These are phyloP conservation scores for Aspergillus costaricaensis DNA, from an alignment of 2,329 filamentous ascomycete species.

Conservation along the genomic window DNA sequence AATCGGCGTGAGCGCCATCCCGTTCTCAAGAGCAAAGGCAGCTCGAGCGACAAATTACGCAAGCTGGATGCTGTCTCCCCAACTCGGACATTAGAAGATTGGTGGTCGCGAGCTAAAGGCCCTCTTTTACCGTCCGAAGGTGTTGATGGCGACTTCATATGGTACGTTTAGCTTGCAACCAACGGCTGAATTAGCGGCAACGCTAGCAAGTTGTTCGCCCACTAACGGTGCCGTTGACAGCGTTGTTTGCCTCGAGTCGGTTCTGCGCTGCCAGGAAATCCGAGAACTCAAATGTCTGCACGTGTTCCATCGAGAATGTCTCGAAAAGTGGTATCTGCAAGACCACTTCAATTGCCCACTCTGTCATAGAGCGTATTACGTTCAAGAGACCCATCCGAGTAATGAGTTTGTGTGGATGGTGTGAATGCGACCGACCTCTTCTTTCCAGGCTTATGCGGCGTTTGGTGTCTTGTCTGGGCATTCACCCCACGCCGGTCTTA, in stretches of 20 bases:
- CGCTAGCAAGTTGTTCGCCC: constrained; percentile 6
- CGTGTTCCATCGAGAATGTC: constrained; percentile 43
- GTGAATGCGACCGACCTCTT: constrained; percentile 12
- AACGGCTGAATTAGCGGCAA: not conserved
- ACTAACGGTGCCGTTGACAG: constrained; percentile 20
- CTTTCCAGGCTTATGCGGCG: not conserved
- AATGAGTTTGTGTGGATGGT: constrained; percentile 44
- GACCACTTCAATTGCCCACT: constrained; percentile 43
- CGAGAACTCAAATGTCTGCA: constrained; percentile 42
- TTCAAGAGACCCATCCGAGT: constrained; percentile 30
- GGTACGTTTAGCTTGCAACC: constrained; percentile 26
- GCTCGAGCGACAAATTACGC: constrained; percentile 33
- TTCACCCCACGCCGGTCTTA: not conserved
- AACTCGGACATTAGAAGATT: constrained; percentile 39
- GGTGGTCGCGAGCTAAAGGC: constrained; percentile 38
- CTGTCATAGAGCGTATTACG: constrained; percentile 40
- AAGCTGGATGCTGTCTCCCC: constrained; percentile 41
- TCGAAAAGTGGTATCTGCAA: constrained; percentile 44
- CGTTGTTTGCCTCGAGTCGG: constrained; percentile 42
- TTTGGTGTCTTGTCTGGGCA: not conserved
- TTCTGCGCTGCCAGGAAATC: constrained; percentile 38
- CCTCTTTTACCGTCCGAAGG: constrained; percentile 36
- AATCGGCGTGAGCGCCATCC: constrained; percentile 33
- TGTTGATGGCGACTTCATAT: constrained; percentile 39
- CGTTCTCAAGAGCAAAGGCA: constrained; percentile 23